These are phyloP conservation scores for Thielaviopsis populi DNA, from an alignment of 2,329 filamentous ascomycete species.

Conservation along the genomic window DNA sequence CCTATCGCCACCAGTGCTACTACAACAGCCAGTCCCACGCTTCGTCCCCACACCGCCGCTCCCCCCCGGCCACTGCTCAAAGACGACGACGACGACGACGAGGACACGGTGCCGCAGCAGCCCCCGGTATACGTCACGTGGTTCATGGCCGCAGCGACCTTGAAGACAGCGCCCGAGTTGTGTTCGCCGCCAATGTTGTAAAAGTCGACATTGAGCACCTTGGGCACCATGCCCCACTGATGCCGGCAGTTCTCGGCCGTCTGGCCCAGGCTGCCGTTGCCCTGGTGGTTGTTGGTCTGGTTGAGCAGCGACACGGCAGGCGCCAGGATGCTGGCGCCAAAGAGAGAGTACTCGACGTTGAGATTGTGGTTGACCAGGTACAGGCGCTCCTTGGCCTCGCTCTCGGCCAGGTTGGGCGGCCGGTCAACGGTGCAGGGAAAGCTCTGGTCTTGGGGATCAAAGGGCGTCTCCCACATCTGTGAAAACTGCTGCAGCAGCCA, in stretches of 20 bases:
- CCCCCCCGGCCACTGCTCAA: conserved; percentile 18
- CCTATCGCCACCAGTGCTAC: not conserved
- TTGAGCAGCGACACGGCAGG: conserved; percentile 57
- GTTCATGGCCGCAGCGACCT: conserved; percentile 54
- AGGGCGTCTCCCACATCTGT: conserved; percentile 83
- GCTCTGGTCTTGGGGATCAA: conserved; percentile 46
- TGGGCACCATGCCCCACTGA: conserved; percentile 55
- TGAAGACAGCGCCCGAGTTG: conserved; percentile 57
- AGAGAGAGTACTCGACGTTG: conserved; percentile 59
- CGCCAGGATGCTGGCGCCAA: conserved; percentile 48
- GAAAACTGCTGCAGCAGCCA: conserved; percentile 81
- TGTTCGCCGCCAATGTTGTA: conserved; percentile 49
- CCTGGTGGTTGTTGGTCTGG: conserved; percentile 52
- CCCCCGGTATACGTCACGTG: conserved; percentile 51
- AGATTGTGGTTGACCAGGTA: conserved; percentile 88
- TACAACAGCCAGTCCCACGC: not conserved
- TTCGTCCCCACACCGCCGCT: not conserved
- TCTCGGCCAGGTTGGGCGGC: conserved; percentile 48
- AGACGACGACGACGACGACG: no score
- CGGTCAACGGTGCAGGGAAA: conserved; percentile 73
- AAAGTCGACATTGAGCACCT: conserved; percentile 70
- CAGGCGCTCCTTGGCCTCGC: conserved; percentile 46
- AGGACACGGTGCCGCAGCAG: conserved; percentile 37
- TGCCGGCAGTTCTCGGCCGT: conserved; percentile 46
- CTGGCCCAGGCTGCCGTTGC: conserved; percentile 50